These are phyloP conservation scores for Phytophthora europaea DNA, from an alignment of 352 stramenopile genomes.

Conservation along the genomic window DNA sequence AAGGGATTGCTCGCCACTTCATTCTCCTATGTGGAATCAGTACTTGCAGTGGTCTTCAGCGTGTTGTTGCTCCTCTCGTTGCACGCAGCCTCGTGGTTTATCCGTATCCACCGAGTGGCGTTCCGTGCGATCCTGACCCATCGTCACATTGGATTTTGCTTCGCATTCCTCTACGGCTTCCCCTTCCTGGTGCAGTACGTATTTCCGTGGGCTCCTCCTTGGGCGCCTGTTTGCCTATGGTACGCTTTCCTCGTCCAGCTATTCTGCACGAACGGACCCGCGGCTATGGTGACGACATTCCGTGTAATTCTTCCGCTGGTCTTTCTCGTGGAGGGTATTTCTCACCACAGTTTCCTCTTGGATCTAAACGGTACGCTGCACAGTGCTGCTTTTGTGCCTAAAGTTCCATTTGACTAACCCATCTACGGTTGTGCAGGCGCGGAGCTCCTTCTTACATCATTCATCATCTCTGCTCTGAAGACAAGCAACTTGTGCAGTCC, in stretches of 20 bases:
- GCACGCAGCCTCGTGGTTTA: constrained; percentile 80
- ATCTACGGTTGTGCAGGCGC: constrained; percentile 50
- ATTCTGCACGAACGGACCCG: constrained; percentile 86
- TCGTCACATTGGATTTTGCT: constrained; percentile 89
- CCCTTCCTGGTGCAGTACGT: constrained; percentile 90
- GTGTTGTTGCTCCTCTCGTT: constrained; percentile 75
- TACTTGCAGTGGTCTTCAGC: constrained; percentile 74
- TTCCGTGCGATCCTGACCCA: constrained; percentile 87
- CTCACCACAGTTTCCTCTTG: constrained; percentile 91
- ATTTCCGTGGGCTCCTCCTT: constrained; percentile 89
- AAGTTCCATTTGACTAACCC: neutral
- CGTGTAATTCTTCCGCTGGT: constrained; percentile 86
- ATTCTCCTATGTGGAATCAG: constrained; percentile 72
- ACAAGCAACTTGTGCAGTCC: constrained; percentile 87
- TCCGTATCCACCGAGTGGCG: constrained; percentile 83
- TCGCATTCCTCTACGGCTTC: constrained; percentile 90
- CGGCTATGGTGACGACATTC: constrained; percentile 89
- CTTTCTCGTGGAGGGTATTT: constrained; percentile 90
- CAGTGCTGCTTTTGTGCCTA: neutral
- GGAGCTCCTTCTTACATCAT: constrained; percentile 85
- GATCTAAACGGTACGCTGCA: constrained; percentile 82
- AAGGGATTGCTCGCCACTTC: constrained; percentile 48
- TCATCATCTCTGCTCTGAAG: constrained; percentile 90
- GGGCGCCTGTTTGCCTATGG: constrained; percentile 90
- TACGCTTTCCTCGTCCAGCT: constrained; percentile 92